Base-by-base conservation (phyloP, 768 basidiomycete species). In the Termitomyces sp. region DNA sequence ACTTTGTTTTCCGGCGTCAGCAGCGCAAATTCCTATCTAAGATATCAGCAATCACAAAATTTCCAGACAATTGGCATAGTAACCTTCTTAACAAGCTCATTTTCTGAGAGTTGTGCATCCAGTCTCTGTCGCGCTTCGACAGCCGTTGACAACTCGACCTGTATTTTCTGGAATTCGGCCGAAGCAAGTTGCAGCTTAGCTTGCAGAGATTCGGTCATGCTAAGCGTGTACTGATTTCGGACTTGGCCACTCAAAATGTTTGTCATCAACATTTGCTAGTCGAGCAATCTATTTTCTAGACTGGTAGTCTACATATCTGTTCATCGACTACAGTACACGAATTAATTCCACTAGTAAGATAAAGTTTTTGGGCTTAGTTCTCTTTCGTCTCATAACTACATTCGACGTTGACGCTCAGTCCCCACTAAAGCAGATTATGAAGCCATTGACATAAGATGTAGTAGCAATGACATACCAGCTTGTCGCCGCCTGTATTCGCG, bases 51-150 rank as follows among this genome's bases (percentile, higher is more conserved):
- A 46, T 56, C 25, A 52, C 28, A 28, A 45, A 23, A 35, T 14
- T 58, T 32, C 52, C 28, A 37, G 28, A 28, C 25, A 28, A 37
- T 44, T 37, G 23, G n/a, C 41, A 69, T 7, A 32, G 4, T 19
- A 39, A 88, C 95, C 82, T 95, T 91, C 68, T 92, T 85, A 44
- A 98, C 96, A 47, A 85, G 75, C 70, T 97, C 91, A 71, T 94
- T 97, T 73, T 98, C 96, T 6, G 88, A 86, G 43, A 88, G 73
- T 68, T 97, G 94, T 0, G 93, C 85, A 59, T 96, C 96, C n/a
- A 98, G 79, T 53, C 83, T 80, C 63, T 96, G 92, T 43, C 89
- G 79, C 14, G 84, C 86, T 61, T 94, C 91, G 37, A 98, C 87
- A 4, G 81, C 77, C 54, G 75, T 77, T 1, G 85, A 76, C 40